Percentiles rank a stretch among this genome's conserved stretches.
Evolutionary conservation across 495 filamentous ascomycete species (phyloP).

Genomic region (Acidiella bohemica): DNA sequence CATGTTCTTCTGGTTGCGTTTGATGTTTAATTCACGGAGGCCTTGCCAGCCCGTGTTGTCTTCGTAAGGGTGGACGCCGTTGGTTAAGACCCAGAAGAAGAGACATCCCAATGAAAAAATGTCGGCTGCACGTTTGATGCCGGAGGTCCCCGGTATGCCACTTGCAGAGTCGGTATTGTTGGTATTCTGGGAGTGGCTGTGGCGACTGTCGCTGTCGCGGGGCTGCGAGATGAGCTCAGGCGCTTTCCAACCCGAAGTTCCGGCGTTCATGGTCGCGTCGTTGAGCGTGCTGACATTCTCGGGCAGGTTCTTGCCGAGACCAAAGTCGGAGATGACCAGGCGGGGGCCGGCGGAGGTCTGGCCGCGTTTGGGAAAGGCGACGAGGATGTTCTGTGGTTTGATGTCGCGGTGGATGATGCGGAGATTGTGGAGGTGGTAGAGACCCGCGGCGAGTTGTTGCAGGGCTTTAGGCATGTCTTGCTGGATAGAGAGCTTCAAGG

Average conservation of each 20-base stretch:
- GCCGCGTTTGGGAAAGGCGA: conserved; percentile 40
- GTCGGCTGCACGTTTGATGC: conserved; percentile 88
- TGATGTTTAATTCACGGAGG: conserved; percentile 93
- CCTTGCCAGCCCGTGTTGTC: conserved; percentile 64
- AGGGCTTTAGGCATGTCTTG: conserved; percentile 51
- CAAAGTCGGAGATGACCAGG: conserved; percentile 91
- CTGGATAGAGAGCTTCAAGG: conserved; percentile 42
- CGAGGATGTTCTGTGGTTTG: conserved; percentile 94
- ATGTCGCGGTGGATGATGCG: conserved; percentile 94
- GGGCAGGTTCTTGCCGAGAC: conserved; percentile 95
- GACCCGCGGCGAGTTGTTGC: conserved; percentile 72
- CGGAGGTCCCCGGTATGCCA: conserved; percentile 39
- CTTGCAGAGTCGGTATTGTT: conserved; percentile 24
- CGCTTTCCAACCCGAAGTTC: conserved; percentile 90
- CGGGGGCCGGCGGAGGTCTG: conserved; percentile 44
- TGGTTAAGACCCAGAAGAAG: conserved; percentile 89
- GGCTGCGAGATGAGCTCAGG: conserved; percentile 67
- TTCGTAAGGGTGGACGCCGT: conserved; percentile 87
- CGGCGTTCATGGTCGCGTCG: conserved; percentile 84
- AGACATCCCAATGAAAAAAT: conserved; percentile 94
- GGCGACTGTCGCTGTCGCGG: conserved; percentile 47
- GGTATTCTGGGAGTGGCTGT: conserved; percentile 26
- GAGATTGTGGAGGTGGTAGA: conserved; percentile 77
- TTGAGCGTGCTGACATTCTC: conserved; percentile 89
- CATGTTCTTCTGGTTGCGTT: conserved; percentile 68